Evolutionary conservation across 2,329 filamentous ascomycete species (phyloP), one percentile per base, ranked within the genome.

Genomic region (Lojkania enalia): DNA sequence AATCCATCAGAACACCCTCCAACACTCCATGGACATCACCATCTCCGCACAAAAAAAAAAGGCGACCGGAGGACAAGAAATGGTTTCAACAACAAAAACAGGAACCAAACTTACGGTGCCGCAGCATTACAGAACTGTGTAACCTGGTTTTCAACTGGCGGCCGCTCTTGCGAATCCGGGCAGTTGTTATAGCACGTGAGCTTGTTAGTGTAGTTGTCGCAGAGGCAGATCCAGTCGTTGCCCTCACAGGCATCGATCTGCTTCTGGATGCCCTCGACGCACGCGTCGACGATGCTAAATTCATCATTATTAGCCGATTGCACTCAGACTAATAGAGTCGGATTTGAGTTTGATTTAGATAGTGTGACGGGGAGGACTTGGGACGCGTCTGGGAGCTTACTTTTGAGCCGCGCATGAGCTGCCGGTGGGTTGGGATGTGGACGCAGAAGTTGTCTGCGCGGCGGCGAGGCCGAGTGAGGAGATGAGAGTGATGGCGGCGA

Each of bases 161-260:
- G 39, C 47, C 48, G 57, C 35, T 61, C 66, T 13, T 70, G 50
- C 57, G 77, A 74, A 52, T 71, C 66, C 40, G 82, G 81, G 71
- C 83, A 85, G 73, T 83, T 82, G 73, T 79, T 78, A 72, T 83
- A 85, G 77, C 83, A 85, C 21, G 75, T 79, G 52, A 79, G 55
- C 25, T 81, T 70, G 41, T 78, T 74, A 27, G 62, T 75, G 64
- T 77, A 80, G 55, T 79, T 74, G 38, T 74, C 70, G 68, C 82
- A 86, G 20, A 83, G 71, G 68, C 83, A 85, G 56, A 71, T 66
- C 69, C 73, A 81, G 66, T 81, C 77, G 51, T 75, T 77, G 30
- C 57, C 42, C 21, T 50, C 55, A 66, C 79, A 81, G 35, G 54
- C 56, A 14, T 70, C 51, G 57, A 79, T 66, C 44, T 72, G 71